These are phyloP conservation scores for Leishmania arabica DNA, from an alignment of 208 protist species.

Conservation along the genomic window DNA sequence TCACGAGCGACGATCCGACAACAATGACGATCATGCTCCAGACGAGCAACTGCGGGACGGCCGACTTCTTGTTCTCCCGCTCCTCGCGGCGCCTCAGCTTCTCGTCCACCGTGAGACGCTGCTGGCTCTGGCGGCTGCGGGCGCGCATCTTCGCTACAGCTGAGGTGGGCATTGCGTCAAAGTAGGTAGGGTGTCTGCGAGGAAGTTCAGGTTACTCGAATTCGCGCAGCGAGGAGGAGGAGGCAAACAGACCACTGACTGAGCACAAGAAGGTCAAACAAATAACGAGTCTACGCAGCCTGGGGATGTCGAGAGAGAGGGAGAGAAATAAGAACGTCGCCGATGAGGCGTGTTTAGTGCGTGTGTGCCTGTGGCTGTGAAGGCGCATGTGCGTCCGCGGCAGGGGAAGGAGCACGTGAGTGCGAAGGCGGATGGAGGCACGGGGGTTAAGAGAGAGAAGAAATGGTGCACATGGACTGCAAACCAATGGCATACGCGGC, in stretches of 20 bases:
- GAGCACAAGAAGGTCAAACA: not conserved
- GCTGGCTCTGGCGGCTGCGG: slow-evolving; percentile 43
- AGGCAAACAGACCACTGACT: not conserved
- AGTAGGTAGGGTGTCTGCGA: too few relatives aligned
- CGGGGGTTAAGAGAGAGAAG: not conserved
- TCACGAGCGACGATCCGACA: slow-evolving; percentile 66
- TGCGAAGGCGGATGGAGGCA: not conserved
- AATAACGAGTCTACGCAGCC: not conserved
- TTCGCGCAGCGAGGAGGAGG: not conserved
- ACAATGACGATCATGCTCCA: slow-evolving; percentile 70
- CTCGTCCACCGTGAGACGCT: slow-evolving; percentile 65
- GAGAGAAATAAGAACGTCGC: not conserved
- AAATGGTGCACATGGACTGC: not conserved
- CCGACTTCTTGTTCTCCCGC: slow-evolving; percentile 47
- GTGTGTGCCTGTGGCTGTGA: not conserved
- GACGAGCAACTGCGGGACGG: slow-evolving; percentile 53
- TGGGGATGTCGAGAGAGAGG: not conserved
- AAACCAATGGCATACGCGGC: not conserved
- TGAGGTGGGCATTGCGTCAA: slow-evolving; percentile 45
- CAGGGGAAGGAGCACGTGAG: not conserved
- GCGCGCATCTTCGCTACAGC: slow-evolving; percentile 60
- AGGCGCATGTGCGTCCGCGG: not conserved
- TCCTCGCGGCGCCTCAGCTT: slow-evolving; percentile 49
- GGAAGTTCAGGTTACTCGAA: not conserved
- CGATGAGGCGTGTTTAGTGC: not conserved